These are phyloP conservation scores for Populus hybrid DNA, from an alignment of 441 rosid species.

Conservation along the genomic window DNA sequence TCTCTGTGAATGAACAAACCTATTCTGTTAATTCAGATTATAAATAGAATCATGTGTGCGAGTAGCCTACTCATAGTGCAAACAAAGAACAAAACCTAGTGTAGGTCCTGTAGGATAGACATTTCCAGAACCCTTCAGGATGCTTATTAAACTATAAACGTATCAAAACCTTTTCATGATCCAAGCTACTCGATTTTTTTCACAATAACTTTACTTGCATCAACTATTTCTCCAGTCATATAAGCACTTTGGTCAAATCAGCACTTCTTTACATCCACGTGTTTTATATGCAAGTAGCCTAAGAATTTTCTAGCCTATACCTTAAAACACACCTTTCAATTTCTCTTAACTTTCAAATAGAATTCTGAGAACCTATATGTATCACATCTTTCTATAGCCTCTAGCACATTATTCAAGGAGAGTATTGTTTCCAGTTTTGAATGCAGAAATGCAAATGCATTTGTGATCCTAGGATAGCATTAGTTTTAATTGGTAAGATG, in stretches of 20 bases:
- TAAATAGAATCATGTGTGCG: neutral
- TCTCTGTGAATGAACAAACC: neutral
- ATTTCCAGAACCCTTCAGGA: neutral
- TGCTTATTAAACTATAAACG: neutral
- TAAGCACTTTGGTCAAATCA: too few relatives aligned
- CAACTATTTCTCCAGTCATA: too few relatives aligned
- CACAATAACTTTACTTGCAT: too few relatives aligned
- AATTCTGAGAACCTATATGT: neutral
- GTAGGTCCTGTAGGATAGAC: too few relatives aligned
- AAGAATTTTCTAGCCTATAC: neutral
- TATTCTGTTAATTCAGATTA: neutral
- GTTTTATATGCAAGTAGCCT: neutral
- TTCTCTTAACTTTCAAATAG: neutral
- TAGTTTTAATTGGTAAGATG: neutral
- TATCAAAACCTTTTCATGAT: neutral
- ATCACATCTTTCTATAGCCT: neutral
- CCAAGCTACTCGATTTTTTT: neutral
- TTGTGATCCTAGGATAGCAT: neutral
- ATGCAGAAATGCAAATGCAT: neutral
- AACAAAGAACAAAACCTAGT: neutral
- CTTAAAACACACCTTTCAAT: neutral
- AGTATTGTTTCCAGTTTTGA: neutral
- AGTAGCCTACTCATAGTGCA: neutral
- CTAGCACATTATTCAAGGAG: neutral
- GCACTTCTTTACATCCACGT: too few relatives aligned